A percentile compares a stretch with the other conserved stretches of the same genome.
Evolutionary conservation across 306 rosid genomes (phyloP).

Genomic region (Corylus heterophylla): DNA sequence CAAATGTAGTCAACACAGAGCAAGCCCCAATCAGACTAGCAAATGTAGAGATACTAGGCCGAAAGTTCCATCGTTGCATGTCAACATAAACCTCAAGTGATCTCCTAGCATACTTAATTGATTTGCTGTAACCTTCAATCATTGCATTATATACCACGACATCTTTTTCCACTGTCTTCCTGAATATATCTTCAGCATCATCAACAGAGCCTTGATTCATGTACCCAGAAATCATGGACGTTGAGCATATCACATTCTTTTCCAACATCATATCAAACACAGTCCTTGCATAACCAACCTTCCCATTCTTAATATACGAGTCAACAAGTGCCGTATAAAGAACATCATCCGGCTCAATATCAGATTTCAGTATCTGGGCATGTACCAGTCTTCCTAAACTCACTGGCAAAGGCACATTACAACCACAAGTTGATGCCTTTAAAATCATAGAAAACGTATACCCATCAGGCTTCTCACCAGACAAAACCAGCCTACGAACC

Average conservation of each 20-base stretch:
- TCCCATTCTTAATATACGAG: conserved; percentile 68
- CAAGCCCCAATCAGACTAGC: conserved; percentile 90
- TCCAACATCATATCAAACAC: conserved; percentile 72
- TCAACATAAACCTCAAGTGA: conserved; percentile 71
- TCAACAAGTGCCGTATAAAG: conserved; percentile 77
- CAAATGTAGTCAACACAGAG: conserved; percentile 63
- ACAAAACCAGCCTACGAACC: conserved; percentile 49
- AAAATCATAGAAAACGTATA: conserved; percentile 78
- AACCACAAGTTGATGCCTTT: conserved; percentile 59
- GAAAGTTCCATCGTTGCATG: conserved; percentile 65
- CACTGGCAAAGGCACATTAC: conserved; percentile 21
- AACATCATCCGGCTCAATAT: conserved; percentile 64
- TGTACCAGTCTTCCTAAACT: conserved; percentile 70
- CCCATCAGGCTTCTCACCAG: conserved; percentile 71
- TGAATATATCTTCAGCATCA: conserved; percentile 73
- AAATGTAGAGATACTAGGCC: conserved; percentile 83
- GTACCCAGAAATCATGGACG: conserved; percentile 85
- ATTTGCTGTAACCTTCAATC: conserved; percentile 93
- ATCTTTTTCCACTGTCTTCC: conserved; percentile 62
- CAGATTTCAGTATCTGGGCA: conserved; percentile 62
- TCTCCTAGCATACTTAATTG: conserved; percentile 51
- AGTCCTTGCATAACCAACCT: conserved; percentile 56
- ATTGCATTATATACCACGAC: conserved; percentile 84
- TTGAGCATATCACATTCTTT: conserved; percentile 68
- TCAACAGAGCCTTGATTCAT: conserved; percentile 62